A percentile compares a stretch with the other conserved stretches of the same genome.
These are phyloP conservation scores for Microcera coccophila DNA, from an alignment of 2,329 filamentous ascomycete genomes.

Conservation along the genomic window DNA sequence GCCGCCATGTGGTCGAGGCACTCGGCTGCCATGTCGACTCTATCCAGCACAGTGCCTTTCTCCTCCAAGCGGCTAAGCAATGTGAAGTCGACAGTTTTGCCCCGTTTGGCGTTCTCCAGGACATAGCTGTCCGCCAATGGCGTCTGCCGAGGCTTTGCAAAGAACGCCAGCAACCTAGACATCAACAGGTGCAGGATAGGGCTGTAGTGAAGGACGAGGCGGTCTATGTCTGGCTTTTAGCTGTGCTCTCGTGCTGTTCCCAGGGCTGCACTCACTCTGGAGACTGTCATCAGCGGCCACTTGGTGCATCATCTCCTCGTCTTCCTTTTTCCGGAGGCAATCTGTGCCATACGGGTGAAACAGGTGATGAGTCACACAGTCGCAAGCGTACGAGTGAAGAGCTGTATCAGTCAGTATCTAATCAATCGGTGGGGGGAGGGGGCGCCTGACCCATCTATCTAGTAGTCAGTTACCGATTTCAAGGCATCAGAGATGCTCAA, in stretches of 20 bases:
- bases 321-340: conserved; percentile 51
- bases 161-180: conserved; percentile 42
- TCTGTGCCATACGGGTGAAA: conserved; percentile 63
- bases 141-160: conserved; percentile 53
- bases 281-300: conserved; percentile 65
- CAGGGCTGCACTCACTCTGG: conserved; percentile 47
- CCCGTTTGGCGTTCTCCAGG: conserved; percentile 45
- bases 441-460: conserved; percentile 29
- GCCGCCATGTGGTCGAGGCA: conserved; percentile 69
- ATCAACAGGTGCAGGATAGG: conserved; percentile 49
- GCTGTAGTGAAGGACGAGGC: conserved; percentile 55
- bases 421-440: not conserved
- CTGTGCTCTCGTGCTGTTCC: not conserved
- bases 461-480: conserved; percentile 6
- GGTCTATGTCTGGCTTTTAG: conserved; percentile 43
- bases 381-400: conserved; percentile 65
- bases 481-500: not conserved
- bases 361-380: conserved; percentile 66
- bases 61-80: conserved; percentile 56
- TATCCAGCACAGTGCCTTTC: conserved; percentile 44
- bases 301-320: conserved; percentile 65
- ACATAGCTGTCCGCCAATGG: conserved; percentile 59
- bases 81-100: conserved; percentile 50
- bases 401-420: conserved; percentile 23
- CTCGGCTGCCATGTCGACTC: conserved; percentile 59